phyloP scores from a whole-genome alignment of 1,284 basidiomycete genomes.

The Papiliotrema nemorosa region DNA sequence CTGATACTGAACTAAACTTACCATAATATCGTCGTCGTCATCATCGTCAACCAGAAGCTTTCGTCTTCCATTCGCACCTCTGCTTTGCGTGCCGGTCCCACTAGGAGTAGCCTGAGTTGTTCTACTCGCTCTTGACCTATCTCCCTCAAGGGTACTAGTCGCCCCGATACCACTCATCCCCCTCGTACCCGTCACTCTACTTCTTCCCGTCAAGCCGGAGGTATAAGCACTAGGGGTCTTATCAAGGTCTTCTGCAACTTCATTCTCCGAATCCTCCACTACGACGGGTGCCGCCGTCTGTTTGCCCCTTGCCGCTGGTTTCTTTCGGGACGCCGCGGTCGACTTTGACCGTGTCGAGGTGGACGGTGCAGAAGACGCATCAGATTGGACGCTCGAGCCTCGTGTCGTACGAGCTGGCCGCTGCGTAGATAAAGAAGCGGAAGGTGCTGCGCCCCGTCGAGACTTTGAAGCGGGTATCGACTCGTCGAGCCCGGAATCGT shows the following conservation, averaged over 20 bases:
- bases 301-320: conserved; percentile 1
- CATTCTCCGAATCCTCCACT: conserved; percentile 11
- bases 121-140: background rate
- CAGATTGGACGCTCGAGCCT: conserved; percentile 26
- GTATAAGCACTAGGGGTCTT: background rate
- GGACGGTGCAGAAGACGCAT: conserved; percentile 11
- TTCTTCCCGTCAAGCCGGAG: background rate
- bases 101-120: too few relatives aligned
- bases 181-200: background rate
- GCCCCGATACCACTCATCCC: too few relatives aligned
- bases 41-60: conserved; percentile 4
- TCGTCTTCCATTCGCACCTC: background rate
- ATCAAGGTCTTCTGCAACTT: conserved; percentile 3
- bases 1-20: background rate
- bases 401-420: conserved; percentile 17
- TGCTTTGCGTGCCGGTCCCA: background rate
- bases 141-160: too few relatives aligned
- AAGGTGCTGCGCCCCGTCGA: conserved; percentile 3
- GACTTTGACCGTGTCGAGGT: background rate
- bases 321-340: background rate
- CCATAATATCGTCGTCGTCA: conserved; percentile 2
- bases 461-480: background rate
- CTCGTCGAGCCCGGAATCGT: conserved; percentile 25
- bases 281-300: conserved; percentile 1
- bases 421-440: conserved; percentile 4